These are phyloP conservation scores for Salix exigua DNA, from an alignment of 345 rosid species.

Conservation along the genomic window DNA sequence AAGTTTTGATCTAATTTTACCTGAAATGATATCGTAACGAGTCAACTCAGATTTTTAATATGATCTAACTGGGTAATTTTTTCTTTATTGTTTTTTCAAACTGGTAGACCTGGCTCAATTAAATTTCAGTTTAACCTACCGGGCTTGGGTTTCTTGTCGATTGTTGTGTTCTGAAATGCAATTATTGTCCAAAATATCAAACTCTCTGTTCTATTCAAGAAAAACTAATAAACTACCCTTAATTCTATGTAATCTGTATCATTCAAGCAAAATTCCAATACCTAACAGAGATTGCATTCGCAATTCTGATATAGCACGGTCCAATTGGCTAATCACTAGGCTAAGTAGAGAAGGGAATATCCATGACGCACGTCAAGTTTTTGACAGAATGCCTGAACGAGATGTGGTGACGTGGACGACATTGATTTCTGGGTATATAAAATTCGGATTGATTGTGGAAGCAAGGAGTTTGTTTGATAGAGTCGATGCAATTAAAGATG, in stretches of 20 bases:
- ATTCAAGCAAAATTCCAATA: conserved; percentile 13
- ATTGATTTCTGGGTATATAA: conserved; percentile 54
- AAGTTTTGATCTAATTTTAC: too few relatives aligned
- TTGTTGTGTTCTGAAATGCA: conserved; percentile 8
- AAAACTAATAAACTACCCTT: neutral
- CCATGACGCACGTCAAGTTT: conserved; percentile 52
- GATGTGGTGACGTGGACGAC: conserved; percentile 70
- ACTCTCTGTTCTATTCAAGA: neutral
- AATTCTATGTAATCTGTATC: neutral
- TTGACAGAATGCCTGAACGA: conserved; percentile 55
- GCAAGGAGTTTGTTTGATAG: conserved; percentile 57
- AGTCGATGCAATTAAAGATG: conserved; percentile 52
- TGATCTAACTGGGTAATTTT: too few relatives aligned
- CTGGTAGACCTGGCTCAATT: too few relatives aligned
- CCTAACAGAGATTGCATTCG: conserved; percentile 20
- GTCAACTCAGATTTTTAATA: too few relatives aligned
- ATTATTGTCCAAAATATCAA: neutral
- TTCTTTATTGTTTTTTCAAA: too few relatives aligned
- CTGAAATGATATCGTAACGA: too few relatives aligned
- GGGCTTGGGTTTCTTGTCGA: too few relatives aligned
- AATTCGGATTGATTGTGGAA: conserved; percentile 50
- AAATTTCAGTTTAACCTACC: too few relatives aligned
- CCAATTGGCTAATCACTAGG: conserved; percentile 47
- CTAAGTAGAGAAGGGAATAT: conserved; percentile 45
- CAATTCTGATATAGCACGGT: conserved; percentile 33